These are phyloP conservation scores for Claviceps humidiphila DNA, from an alignment of 2,329 filamentous ascomycete species.

Conservation along the genomic window DNA sequence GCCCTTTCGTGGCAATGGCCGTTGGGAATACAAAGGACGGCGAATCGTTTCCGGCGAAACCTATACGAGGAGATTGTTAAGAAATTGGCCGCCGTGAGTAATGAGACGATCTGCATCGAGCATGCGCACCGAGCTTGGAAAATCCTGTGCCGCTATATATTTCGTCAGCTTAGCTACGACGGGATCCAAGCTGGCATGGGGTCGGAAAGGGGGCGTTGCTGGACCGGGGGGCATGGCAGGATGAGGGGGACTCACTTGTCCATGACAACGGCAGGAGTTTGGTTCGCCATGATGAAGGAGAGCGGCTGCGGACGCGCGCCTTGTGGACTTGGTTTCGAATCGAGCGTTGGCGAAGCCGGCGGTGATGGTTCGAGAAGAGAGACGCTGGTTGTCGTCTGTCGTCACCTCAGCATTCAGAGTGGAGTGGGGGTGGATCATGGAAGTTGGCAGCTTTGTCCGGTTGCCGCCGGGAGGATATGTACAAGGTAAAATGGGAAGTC, in stretches of 20 bases:
- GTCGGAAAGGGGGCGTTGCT: conserved; percentile 13
- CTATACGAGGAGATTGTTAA: conserved; percentile 32
- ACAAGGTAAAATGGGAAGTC: neutral
- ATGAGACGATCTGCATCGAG: neutral
- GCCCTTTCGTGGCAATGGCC: conserved; percentile 88
- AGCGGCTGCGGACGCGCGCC: conserved; percentile 13
- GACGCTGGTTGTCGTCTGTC: conserved; percentile 5
- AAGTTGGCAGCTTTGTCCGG: neutral
- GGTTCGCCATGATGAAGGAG: conserved; percentile 63
- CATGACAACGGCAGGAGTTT: conserved; percentile 99
- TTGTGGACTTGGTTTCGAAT: neutral
- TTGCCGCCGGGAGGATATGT: neutral
- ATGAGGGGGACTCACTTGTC: conserved; percentile 73
- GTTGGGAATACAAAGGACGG: conserved; percentile 99
- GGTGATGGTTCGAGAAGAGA: conserved; percentile 3
- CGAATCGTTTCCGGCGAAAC: conserved; percentile 97
- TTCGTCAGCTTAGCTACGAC: conserved; percentile 19
- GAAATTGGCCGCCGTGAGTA: conserved; percentile 8
- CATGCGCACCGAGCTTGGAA: conserved; percentile 79
- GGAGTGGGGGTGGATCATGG: conserved; percentile 5
- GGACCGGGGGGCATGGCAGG: conserved; percentile 14
- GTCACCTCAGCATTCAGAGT: conserved; percentile 6
- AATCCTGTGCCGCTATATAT: conserved; percentile 85
- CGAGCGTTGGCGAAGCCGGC: conserved; percentile 1
- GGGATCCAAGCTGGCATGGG: conserved; percentile 8